Evolutionary conservation across 2,329 filamentous ascomycete genomes (phyloP).

Genomic region (Didymella sp.): DNA sequence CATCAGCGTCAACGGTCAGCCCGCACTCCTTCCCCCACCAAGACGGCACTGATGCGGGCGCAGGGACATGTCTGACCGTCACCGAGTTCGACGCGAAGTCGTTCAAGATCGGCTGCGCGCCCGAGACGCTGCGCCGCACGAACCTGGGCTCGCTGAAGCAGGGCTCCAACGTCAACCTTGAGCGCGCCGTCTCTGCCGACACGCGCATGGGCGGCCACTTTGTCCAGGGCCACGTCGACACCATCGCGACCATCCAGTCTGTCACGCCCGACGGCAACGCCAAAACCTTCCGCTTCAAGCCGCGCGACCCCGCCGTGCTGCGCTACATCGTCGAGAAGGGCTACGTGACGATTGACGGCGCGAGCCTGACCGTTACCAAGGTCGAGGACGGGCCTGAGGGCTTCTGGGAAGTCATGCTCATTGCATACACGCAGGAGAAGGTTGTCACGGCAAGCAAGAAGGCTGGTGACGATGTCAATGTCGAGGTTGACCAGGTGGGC

Average conservation of each 20-base stretch:
- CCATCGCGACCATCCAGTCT: constrained; percentile 75
- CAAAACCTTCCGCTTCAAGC: constrained; percentile 81
- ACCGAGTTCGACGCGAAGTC: constrained; percentile 68
- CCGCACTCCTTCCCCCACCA: no score
- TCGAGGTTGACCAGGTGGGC: constrained; percentile 88
- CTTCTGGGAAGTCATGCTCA: constrained; percentile 96
- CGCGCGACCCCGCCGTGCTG: constrained; percentile 72
- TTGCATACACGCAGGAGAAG: constrained; percentile 93
- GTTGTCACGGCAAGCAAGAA: constrained; percentile 82
- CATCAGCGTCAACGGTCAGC: constrained; percentile 84
- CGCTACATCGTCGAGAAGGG: constrained; percentile 96
- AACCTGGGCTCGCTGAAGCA: constrained; percentile 80
- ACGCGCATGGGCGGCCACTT: constrained; percentile 99
- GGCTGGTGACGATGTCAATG: constrained; percentile 81
- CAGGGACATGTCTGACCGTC: constrained; percentile 86
- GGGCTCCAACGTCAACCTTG: constrained; percentile 81
- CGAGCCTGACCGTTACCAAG: constrained; percentile 88
- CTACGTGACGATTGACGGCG: constrained; percentile 91
- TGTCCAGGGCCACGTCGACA: constrained; percentile 97
- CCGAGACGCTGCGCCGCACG: constrained; percentile 93
- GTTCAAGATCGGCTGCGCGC: constrained; percentile 94
- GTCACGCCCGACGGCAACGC: constrained; percentile 87
- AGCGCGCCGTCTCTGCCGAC: constrained; percentile 86
- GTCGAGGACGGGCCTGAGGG: constrained; percentile 81
- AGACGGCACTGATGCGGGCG: background rate